Base-by-base conservation (phyloP, 495 filamentous ascomycete genomes). In the Talaromyces ruber region DNA sequence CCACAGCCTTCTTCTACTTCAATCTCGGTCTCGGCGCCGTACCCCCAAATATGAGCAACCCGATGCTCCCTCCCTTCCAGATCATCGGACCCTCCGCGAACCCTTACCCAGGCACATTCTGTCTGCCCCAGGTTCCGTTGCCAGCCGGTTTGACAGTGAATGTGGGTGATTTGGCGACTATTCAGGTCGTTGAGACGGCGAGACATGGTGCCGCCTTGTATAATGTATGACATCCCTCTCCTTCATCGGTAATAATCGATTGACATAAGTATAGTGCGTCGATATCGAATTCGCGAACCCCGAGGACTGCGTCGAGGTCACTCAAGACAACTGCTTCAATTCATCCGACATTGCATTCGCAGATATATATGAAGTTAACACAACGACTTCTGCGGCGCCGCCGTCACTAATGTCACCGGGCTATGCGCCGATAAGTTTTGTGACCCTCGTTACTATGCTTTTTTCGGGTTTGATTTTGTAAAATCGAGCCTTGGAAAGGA, bases 171-270 rank as follows among this genome's bases (percentile, higher is more conserved):
- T 89, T 93, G 70, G 94, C 93, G 14, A 99, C 95, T 7, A 92
- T 99, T 64, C 95, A 99, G 72, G 77, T 98, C 18, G 85, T 99
- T 37, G 92, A 97, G 82, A 76, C 84, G 11, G 94, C 95, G 8
- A 77, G 91, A 63, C 94, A 97, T 70, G 95, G 95, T 14, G 95
- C 94, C 3, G 81, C 89, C 8, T 74, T 98, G 24, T 99, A 88
- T 70, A 97, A 93, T 68, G 94, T 98, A 82, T 67, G 89, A 84
- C 25, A 28, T 25, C 60, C 37, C 26, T 28, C 18, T 53, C 54
- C 39, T 4, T 18, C 55, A 16, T 7, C 50, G 24, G 22, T 26
- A 4, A 53, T 14, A 11, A 53, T 53, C 26, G 18, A 28, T 14
- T 54, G 11, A 54, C 51, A n/a, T 51, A 21, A 1, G 7, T 3